Evolutionary conservation across 345 rosid species (phyloP).

Genomic region (Populus pruinosa): DNA sequence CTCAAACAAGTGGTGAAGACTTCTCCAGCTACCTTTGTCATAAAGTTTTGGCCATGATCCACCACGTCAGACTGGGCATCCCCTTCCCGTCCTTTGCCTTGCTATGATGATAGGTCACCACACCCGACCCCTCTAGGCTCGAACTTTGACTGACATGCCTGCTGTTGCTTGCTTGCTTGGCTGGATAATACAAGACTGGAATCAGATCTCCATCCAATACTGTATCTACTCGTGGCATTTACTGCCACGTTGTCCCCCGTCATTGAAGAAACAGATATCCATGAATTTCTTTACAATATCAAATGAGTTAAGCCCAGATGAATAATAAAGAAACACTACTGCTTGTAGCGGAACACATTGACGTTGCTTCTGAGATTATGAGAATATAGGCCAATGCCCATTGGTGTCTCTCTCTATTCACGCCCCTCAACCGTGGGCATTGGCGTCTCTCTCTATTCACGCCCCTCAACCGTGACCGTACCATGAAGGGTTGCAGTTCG

Average conservation of each 20-base stretch:
- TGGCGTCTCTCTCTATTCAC: no score
- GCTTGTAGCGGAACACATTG: no score
- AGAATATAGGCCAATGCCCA: no score
- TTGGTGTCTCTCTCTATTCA: no score
- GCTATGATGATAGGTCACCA: neutral
- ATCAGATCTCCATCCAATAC: neutral
- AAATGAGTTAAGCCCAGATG: neutral
- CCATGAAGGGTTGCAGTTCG: no score
- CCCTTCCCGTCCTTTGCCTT: neutral
- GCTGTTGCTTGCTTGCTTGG: neutral
- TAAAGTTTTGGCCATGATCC: constrained; percentile 20
- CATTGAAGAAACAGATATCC: neutral
- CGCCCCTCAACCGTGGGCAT: no score
- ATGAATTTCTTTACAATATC: no score
- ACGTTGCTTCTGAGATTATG: no score
- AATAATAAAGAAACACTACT: neutral
- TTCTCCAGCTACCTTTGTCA: constrained; percentile 8
- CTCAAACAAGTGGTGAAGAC: constrained; percentile 34
- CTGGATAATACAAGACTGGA: neutral
- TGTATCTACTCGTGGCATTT: neutral
- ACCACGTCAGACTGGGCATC: constrained; percentile 26
- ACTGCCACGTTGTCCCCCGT: neutral
- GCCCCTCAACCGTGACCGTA: no score
- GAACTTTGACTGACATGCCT: neutral
- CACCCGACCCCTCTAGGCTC: no score